Evolutionary conservation across 306 rosid species (phyloP), one percentile per base, ranked within the genome.

Genomic region (Canavalia gladiata): DNA sequence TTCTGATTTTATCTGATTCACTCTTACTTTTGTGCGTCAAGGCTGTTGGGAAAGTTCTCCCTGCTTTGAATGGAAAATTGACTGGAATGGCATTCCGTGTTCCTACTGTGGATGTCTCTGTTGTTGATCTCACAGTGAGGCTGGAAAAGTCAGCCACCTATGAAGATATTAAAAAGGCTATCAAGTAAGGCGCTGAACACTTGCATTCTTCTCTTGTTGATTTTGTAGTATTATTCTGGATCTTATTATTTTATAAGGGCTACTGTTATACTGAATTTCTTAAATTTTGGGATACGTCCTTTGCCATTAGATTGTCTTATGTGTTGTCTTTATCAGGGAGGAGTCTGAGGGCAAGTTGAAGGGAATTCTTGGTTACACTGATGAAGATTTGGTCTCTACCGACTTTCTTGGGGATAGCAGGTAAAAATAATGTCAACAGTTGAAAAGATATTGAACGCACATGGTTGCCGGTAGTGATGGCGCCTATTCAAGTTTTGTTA

Each of bases 51-150:
- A 92, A 91, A 77, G 94, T 91, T 42, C 91, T 92, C 29, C 95
- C 97, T 0, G 70, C 86, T 0, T 74, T 92, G 86, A 88, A 91
- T 12, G 97, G 95, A n/a, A 92, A 91, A 79, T 85, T 92, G 86
- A 92, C 97, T 0, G 95, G 97, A 69, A 91, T 92, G 97, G 65
- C 95, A 30, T 91, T 92, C 90, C 95, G 92, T 69, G 94, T 92
- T 41, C 97, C 95, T 3, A 89, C 91, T 0, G 92, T 92, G 18
- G 92, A 91, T 89, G 97, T 92, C 63, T 92, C 94, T 0, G 94
- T 92, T 52, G 92, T 92, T 75, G 95, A 92, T 83, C 94, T 92
- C 57, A 90, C 95, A 0, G 94, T 89, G 67, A 92, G 95, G 83
- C 79, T 92, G 47, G 89, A 68, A 46, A 89, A 89, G 85, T 2